phyloP scores from a whole-genome alignment of 495 filamentous ascomycete species.

The Aspergillus carlsbadensis region DNA sequence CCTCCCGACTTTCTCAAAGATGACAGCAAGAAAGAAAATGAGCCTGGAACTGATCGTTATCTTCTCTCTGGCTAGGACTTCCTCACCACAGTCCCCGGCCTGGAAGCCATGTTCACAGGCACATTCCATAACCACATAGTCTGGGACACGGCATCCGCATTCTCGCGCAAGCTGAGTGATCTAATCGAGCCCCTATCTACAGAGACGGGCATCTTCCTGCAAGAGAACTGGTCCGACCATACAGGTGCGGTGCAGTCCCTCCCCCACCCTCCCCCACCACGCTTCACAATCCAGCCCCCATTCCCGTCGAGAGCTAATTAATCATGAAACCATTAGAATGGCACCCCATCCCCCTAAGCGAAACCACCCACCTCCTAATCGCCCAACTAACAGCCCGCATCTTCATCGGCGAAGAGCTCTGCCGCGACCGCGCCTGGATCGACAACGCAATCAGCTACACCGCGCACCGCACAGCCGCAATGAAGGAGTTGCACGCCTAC shows the following conservation, averaged over 20 bases:
- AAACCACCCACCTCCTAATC: constrained; percentile 41
- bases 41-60: not conserved
- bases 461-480: constrained; percentile 30
- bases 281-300: not conserved
- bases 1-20: too few relatives aligned
- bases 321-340: constrained; percentile 18
- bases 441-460: constrained; percentile 40
- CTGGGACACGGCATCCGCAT: constrained; percentile 5
- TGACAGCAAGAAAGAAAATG: too few relatives aligned
- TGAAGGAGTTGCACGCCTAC: constrained; percentile 30
- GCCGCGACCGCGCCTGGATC: constrained; percentile 43
- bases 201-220: not conserved
- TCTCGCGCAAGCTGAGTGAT: not conserved
- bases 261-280: not conserved
- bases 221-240: not conserved
- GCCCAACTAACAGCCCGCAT: constrained; percentile 45
- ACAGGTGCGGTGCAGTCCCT: not conserved
- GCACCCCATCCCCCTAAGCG: constrained; percentile 20
- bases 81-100: constrained; percentile 1
- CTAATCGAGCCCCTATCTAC: not conserved
- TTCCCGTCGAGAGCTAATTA: not conserved
- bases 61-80: constrained; percentile 2
- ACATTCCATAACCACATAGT: constrained; percentile 6
- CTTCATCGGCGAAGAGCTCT: constrained; percentile 45
- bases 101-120: not conserved